phyloP scores from a whole-genome alignment of 139 green algal species.

The Closterium sp. region DNA sequence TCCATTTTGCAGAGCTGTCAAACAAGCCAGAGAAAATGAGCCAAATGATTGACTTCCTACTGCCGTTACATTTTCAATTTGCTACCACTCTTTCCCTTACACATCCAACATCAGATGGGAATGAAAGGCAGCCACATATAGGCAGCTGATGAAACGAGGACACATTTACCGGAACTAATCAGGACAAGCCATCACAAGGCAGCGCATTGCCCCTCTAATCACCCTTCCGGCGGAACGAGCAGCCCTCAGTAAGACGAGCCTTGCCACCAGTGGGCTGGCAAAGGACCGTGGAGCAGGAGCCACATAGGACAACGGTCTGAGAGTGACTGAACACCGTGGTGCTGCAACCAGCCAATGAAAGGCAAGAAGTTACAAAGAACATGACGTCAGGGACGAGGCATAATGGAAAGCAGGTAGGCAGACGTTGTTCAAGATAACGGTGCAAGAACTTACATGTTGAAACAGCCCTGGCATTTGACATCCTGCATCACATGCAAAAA shows the following conservation, averaged over 20 bases:
- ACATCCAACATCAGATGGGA: neutral
- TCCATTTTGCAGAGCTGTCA: too few relatives aligned
- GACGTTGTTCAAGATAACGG: too few relatives aligned
- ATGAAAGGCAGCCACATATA: neutral
- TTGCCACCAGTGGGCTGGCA: constrained; percentile 96
- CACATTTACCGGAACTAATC: neutral
- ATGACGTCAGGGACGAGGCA: too few relatives aligned
- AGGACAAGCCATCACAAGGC: neutral
- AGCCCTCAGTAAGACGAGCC: constrained; percentile 92
- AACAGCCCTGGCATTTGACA: constrained; percentile 88
- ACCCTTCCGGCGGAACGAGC: constrained; percentile 91
- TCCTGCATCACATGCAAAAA: constrained; percentile 48
- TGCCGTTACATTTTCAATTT: neutral
- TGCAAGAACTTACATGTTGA: constrained; percentile 54
- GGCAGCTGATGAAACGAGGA: neutral
- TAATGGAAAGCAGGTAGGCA: too few relatives aligned
- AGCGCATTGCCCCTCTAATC: constrained; percentile 61
- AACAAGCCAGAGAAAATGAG: neutral
- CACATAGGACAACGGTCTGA: constrained; percentile 96
- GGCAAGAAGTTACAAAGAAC: too few relatives aligned
- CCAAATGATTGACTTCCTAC: neutral
- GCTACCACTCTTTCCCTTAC: neutral
- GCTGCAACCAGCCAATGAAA: constrained; percentile 60
- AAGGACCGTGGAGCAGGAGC: constrained; percentile 90
- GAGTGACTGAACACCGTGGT: constrained; percentile 97